phyloP scores from a whole-genome alignment of 176 grass and related monocot species.

The Carex cristatella region DNA sequence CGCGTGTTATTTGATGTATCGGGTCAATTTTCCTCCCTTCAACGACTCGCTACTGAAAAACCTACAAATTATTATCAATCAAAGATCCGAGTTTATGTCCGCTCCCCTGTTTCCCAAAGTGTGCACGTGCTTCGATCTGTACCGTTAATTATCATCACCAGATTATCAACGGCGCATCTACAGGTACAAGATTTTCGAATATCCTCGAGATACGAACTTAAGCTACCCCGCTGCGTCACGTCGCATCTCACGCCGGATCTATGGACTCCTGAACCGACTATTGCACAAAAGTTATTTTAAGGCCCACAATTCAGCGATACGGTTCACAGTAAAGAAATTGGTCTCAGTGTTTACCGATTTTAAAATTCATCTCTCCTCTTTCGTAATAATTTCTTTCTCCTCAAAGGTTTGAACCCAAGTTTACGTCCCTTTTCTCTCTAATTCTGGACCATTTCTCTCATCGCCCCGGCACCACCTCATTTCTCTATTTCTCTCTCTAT shows the following conservation, averaged over 20 bases:
- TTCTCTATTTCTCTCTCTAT: background rate
- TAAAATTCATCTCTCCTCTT: background rate
- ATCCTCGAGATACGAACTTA: background rate
- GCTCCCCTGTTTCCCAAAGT: background rate
- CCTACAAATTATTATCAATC: background rate
- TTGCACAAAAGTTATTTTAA: background rate
- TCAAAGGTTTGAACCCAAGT: background rate
- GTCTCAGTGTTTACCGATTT: background rate
- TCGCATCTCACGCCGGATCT: background rate
- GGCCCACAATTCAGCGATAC: background rate
- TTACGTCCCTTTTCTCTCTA: background rate
- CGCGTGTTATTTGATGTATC: background rate
- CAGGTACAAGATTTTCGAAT: background rate
- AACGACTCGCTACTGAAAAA: background rate
- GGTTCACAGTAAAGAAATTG: background rate
- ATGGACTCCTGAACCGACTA: no score
- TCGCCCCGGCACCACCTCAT: background rate
- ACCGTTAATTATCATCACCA: background rate
- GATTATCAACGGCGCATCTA: background rate
- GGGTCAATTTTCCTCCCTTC: no score
- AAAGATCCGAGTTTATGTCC: background rate
- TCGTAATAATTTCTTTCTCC: background rate
- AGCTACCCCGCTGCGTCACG: conserved; percentile 1
- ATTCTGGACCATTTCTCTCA: conserved; percentile 3
- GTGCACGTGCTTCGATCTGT: background rate